Evolutionary conservation across 805 yeast genomes (phyloP).

Genomic region (Candida stauntonica): DNA sequence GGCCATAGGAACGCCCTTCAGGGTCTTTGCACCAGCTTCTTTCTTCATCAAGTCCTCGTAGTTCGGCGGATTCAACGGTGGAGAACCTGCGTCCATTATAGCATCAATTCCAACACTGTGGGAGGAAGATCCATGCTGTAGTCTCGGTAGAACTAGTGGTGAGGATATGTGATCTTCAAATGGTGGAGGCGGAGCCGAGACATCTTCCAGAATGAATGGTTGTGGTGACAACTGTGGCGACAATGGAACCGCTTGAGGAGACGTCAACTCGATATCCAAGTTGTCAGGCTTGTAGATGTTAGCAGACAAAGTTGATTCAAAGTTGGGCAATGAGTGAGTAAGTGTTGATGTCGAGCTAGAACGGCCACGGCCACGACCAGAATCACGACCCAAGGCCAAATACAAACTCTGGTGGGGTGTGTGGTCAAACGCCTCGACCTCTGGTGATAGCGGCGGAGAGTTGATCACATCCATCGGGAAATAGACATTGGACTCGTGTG

Average conservation of each 20-base stretch:
- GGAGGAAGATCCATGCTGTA: not conserved
- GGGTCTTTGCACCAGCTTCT: slow-evolving; percentile 7
- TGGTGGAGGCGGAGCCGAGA: slow-evolving; percentile 51
- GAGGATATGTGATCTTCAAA: slow-evolving; percentile 35
- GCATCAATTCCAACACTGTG: slow-evolving; percentile 15
- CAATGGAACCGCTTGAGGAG: slow-evolving; percentile 64
- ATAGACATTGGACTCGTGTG: slow-evolving; percentile 35
- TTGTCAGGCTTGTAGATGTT: slow-evolving; percentile 53
- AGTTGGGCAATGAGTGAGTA: slow-evolving; percentile 28
- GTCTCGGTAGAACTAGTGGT: slow-evolving; percentile 1
- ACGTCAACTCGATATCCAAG: slow-evolving; percentile 41
- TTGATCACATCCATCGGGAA: slow-evolving; percentile 35
- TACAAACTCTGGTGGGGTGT: slow-evolving; percentile 17
- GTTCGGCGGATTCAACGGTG: slow-evolving; percentile 33
- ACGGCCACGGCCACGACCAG: slow-evolving; percentile 24
- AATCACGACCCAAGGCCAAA: slow-evolving; percentile 19
- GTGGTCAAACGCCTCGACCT: slow-evolving; percentile 43
- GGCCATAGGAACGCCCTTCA: not conserved
- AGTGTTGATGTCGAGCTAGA: slow-evolving; percentile 32
- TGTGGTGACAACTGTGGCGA: slow-evolving; percentile 45
- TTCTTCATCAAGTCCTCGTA: slow-evolving; percentile 28
- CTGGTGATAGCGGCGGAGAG: slow-evolving; percentile 54
- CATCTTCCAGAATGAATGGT: slow-evolving; percentile 42
- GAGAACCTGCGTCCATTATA: slow-evolving; percentile 16
- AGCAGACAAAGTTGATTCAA: slow-evolving; percentile 35